Evolutionary conservation across 192 early-diverging fungal genomes (phyloP), one percentile per base, ranked within the genome.

Genomic region (Linnemannia schmuckeri): DNA sequence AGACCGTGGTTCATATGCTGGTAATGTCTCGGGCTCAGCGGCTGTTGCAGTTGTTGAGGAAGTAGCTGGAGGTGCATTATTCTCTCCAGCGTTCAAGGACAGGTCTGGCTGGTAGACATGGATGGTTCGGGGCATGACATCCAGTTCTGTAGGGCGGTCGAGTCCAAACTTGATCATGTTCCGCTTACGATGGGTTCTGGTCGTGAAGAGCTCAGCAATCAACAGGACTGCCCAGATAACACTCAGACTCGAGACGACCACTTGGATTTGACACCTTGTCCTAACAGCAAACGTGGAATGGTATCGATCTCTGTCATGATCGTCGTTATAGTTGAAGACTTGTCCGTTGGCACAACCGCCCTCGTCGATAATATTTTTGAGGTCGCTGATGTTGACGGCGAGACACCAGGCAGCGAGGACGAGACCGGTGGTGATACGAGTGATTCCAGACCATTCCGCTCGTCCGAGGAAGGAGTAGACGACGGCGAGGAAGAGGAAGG

Each of bases 91-190:
- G 6, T 66, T 3, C 13, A 80, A 12, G 4, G 78, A 63, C 13
- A 80, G 9, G 33, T 80, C 71, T 46, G 78, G 78, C 4, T 73
- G 70, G 42, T 80, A 80, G 8, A 73, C 38, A 30, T 80, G 78
- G 8, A 80, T 57, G 6, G 3, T 37, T n/a, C n/a, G 18, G 3
- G 69, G 17, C 70, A 17, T 46, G 70, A 18, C 35, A 13, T 44
- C 20, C 71, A 52, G 18, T n/a, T 38, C 46, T 13, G 63, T 55
- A 8, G 18, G 49, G 12, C 61, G 61, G 30, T 66, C 27, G 22
- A 40, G 52, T 9, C 44, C 20, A 40, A 73, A 73, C 38, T 73
- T 46, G 47, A 73, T 37, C 71, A 42, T 22, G 1, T 63, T 54
- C 6, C 78, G 78, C 61, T 41, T 72, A 4, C 71, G 78, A 6